Conservation (phyloP, 192 early-diverging fungal species). For the Ambispora gerdemannii region DNA sequence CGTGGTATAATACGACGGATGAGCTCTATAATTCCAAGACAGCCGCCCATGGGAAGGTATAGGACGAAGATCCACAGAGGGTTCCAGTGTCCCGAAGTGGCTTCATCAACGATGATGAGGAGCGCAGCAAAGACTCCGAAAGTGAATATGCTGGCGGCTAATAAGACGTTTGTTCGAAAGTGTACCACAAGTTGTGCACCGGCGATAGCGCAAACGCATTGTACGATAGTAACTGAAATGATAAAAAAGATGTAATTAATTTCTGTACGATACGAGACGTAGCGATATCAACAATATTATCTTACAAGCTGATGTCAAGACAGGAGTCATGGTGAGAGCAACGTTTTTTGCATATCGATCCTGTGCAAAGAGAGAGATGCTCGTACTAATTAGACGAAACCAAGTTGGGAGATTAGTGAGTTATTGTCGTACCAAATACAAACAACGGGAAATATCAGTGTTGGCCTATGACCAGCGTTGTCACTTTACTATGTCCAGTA, state of each 20-base stretch:
- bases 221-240: constrained; percentile 33
- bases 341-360: not conserved
- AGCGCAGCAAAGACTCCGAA: constrained; percentile 47
- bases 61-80: constrained; percentile 41
- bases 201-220: constrained; percentile 51
- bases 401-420: not conserved
- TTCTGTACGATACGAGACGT: constrained; percentile 29
- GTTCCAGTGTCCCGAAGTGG: constrained; percentile 42
- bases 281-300: constrained; percentile 34
- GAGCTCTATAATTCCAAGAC: constrained; percentile 55
- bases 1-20: constrained; percentile 58
- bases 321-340: constrained; percentile 32
- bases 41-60: constrained; percentile 50
- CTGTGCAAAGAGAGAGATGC: not conserved
- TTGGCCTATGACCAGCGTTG: too few species aligned
- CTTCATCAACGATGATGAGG: constrained; percentile 52
- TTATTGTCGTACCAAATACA: too few species aligned
- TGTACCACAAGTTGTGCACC: constrained; percentile 50
- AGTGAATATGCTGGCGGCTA: constrained; percentile 41
- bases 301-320: constrained; percentile 27
- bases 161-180: constrained; percentile 41
- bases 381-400: not conserved
- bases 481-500: too few species aligned
- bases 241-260: constrained; percentile 4
- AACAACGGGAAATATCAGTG: too few species aligned